A percentile compares a stretch with the other conserved stretches of the same genome.
Conservation (phyloP, 2,329 filamentous ascomycete genomes). For the Stachybotrys chartarum region DNA sequence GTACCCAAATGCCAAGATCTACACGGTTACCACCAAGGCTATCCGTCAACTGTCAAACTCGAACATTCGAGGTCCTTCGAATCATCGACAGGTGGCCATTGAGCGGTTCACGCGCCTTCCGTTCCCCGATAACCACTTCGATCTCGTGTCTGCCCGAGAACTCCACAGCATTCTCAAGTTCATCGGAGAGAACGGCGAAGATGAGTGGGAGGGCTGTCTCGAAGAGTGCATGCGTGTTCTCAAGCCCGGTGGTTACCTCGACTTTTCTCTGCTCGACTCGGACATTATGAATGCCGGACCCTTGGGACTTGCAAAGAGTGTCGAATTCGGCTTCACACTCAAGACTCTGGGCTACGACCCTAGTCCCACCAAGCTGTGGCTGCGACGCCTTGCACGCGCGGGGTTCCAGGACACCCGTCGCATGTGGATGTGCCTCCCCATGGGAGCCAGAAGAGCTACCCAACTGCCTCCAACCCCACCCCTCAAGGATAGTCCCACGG, state of each 20-base stretch:
- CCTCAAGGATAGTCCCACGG: conserved; percentile 27
- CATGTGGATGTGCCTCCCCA: conserved; percentile 82
- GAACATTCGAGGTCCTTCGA: conserved; percentile 74
- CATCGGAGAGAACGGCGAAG: conserved; percentile 56
- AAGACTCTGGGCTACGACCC: conserved; percentile 88
- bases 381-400: conserved; percentile 63
- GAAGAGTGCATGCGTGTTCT: conserved; percentile 83
- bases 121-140: conserved; percentile 80
- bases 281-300: conserved; percentile 83
- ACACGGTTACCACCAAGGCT: conserved; percentile 74
- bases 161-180: conserved; percentile 80
- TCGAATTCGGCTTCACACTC: conserved; percentile 88
- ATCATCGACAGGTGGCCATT: conserved; percentile 79
- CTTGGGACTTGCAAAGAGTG: conserved; percentile 71
- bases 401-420: conserved; percentile 78
- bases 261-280: conserved; percentile 84
- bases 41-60: conserved; percentile 64
- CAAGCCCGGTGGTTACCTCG: conserved; percentile 87
- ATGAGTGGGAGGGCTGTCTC: conserved; percentile 85
- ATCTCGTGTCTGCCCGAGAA: conserved; percentile 83
- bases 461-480: conserved; percentile 21
- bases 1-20: conserved; percentile 78
- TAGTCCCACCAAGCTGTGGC: conserved; percentile 71
- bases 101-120: conserved; percentile 72
- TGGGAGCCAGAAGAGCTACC: conserved; percentile 47